A percentile compares a stretch with the other conserved stretches of the same genome.
phyloP scores from a whole-genome alignment of 768 basidiomycete genomes.

The Omphalotus guepiniiformis region DNA sequence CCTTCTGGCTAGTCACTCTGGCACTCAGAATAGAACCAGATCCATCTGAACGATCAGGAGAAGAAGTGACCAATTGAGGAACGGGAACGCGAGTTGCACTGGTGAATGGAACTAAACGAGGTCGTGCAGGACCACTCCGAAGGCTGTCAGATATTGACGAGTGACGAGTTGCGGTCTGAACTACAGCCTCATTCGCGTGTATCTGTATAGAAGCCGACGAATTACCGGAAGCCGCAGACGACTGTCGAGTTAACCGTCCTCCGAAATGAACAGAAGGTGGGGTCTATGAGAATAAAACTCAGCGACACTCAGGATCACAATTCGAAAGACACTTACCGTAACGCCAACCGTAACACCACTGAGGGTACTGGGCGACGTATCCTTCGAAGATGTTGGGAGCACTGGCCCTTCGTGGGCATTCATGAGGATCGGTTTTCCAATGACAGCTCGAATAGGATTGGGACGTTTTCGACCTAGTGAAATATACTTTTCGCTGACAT shows the following conservation, averaged over 20 bases:
- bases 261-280: conserved; percentile 39
- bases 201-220: conserved; percentile 29
- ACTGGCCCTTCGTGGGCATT: conserved; percentile 3
- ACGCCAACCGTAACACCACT: conserved; percentile 36
- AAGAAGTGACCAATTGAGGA: conserved; percentile 40
- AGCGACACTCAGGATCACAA: conserved; percentile 49
- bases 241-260: conserved; percentile 32
- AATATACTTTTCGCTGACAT: conserved; percentile 62
- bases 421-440: conserved; percentile 52
- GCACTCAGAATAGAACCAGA: conserved; percentile 18
- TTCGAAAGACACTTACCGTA: conserved; percentile 37
- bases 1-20: conserved; percentile 61
- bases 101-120: conserved; percentile 70
- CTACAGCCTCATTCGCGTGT: conserved; percentile 41
- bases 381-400: background rate
- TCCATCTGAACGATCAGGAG: conserved; percentile 21
- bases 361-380: conserved; percentile 39
- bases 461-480: conserved; percentile 26
- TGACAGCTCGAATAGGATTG: conserved; percentile 36
- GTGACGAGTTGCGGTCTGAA: conserved; percentile 38
- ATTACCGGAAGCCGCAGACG: conserved; percentile 29
- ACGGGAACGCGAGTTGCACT: conserved; percentile 63
- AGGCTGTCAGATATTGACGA: conserved; percentile 2
- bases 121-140: conserved; percentile 29
- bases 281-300: conserved; percentile 9